Evolutionary conservation across 106 monocot genomes (phyloP).

Genomic region (Platanthera guangdongensis): DNA sequence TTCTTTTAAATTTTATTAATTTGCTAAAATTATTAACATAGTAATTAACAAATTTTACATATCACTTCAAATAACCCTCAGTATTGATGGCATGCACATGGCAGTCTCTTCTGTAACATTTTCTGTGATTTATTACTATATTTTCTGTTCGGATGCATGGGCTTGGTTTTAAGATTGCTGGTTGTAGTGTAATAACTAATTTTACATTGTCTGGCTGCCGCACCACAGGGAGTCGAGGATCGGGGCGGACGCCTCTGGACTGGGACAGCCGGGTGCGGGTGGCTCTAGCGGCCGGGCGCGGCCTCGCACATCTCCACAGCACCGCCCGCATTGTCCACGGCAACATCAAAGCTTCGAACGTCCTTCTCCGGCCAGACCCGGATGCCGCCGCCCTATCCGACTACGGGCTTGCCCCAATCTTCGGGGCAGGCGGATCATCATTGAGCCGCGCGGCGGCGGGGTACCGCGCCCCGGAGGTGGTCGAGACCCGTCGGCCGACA

Average conservation of each 20-base stretch:
- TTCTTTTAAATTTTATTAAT: no score
- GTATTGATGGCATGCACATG: no score
- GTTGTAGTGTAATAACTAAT: not conserved
- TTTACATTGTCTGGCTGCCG: not conserved
- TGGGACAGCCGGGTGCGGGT: constrained; percentile 71
- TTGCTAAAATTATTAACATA: no score
- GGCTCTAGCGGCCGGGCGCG: constrained; percentile 53
- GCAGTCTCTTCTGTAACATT: no score
- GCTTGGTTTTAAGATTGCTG: not conserved
- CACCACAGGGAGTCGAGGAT: constrained; percentile 67
- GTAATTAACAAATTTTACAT: no score
- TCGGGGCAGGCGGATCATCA: constrained; percentile 13
- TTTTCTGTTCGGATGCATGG: no score
- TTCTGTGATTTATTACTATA: no score
- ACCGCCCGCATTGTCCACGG: constrained; percentile 46
- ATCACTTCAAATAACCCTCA: no score
- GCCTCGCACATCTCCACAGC: constrained; percentile 61
- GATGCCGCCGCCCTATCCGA: constrained; percentile 45
- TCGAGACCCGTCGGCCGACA: constrained; percentile 50
- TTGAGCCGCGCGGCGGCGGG: constrained; percentile 32
- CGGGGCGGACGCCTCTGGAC: constrained; percentile 58
- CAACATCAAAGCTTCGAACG: constrained; percentile 80
- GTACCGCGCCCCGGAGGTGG: constrained; percentile 81
- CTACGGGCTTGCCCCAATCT: constrained; percentile 50
- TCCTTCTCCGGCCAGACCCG: constrained; percentile 58